Evolutionary conservation across 495 filamentous ascomycete genomes (phyloP).

Genomic region (Alectoria sarmentosa): DNA sequence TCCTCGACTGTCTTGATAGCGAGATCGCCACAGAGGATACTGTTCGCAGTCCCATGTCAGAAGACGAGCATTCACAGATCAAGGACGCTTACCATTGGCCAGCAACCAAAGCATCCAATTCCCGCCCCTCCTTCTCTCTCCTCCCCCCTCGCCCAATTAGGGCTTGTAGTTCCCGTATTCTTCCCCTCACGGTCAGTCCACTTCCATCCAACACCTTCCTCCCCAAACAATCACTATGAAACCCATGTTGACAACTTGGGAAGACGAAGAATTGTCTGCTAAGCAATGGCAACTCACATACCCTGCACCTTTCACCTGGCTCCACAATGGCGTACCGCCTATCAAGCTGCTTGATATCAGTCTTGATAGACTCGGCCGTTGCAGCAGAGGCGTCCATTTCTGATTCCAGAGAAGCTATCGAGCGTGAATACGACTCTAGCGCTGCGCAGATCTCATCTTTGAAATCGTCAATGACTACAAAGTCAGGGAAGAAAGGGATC

Average conservation of each 20-base stretch:
- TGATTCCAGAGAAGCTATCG: conserved; percentile 80
- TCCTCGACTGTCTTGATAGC: conserved; percentile 90
- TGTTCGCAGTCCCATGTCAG: conserved; percentile 26
- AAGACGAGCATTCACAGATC: neutral
- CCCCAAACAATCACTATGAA: conserved; percentile 89
- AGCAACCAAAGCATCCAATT: conserved; percentile 83
- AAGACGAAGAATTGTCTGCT: conserved; percentile 95
- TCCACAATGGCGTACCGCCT: conserved; percentile 92
- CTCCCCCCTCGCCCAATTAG: conserved; percentile 64
- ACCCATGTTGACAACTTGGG: conserved; percentile 87
- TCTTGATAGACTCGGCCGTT: conserved; percentile 81
- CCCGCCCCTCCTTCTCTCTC: conserved; percentile 77
- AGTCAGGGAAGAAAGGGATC: conserved; percentile 97
- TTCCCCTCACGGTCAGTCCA: conserved; percentile 48
- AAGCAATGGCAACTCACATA: conserved; percentile 77
- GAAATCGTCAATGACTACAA: conserved; percentile 98
- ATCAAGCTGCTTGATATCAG: conserved; percentile 77
- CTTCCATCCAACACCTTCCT: conserved; percentile 65
- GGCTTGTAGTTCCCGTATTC: conserved; percentile 78
- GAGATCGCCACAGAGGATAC: conserved; percentile 87
- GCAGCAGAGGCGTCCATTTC: conserved; percentile 93
- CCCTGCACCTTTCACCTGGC: conserved; percentile 87
- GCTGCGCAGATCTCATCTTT: conserved; percentile 96
- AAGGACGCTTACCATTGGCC: conserved; percentile 58
- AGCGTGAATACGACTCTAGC: conserved; percentile 81